Conservation (phyloP, 2,329 filamentous ascomycete species). For the Fusarium cicatricum region DNA sequence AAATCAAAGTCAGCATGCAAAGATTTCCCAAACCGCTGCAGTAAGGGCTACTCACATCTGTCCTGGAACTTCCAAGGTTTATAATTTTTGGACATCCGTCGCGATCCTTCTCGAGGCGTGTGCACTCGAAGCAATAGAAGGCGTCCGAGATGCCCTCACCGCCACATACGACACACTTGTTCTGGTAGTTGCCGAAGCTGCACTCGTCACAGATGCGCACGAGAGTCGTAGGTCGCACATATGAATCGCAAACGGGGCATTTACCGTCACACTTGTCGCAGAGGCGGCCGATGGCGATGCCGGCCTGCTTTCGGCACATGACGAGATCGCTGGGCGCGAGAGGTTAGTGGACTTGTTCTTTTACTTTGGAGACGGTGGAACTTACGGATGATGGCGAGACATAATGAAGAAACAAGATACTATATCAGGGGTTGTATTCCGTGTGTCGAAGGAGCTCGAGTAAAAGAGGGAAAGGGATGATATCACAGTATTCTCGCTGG, state of each 20-base stretch:
- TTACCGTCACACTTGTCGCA: constrained; percentile 99
- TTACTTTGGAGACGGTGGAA: constrained; percentile 27
- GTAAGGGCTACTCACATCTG: constrained; percentile 71
- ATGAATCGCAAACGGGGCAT: constrained; percentile 98
- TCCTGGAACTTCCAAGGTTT: constrained; percentile 93
- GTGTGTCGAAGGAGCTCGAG: neutral
- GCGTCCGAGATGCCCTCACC: constrained; percentile 98
- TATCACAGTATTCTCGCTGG: constrained; percentile 9
- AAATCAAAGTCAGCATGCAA: constrained; percentile 29
- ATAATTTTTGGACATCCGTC: constrained; percentile 99
- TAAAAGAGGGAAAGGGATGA: constrained; percentile 12
- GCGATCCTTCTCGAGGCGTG: constrained; percentile 92
- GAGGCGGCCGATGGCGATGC: constrained; percentile 96
- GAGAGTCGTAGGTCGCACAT: constrained; percentile 96
- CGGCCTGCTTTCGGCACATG: constrained; percentile 99
- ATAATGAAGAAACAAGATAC: constrained; percentile 57
- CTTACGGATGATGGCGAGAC: constrained; percentile 94
- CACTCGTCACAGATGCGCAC: constrained; percentile 99
- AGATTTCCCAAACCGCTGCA: neutral
- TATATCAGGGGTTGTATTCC: constrained; percentile 1
- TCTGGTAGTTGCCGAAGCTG: constrained; percentile 99
- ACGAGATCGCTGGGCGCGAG: constrained; percentile 78
- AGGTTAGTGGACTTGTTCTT: constrained; percentile 39
- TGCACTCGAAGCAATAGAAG: constrained; percentile 99
- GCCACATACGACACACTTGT: constrained; percentile 99